Evolutionary conservation across 2,329 filamentous ascomycete species (phyloP), one percentile per base, ranked within the genome.

Genomic region (Claviceps spartinae): DNA sequence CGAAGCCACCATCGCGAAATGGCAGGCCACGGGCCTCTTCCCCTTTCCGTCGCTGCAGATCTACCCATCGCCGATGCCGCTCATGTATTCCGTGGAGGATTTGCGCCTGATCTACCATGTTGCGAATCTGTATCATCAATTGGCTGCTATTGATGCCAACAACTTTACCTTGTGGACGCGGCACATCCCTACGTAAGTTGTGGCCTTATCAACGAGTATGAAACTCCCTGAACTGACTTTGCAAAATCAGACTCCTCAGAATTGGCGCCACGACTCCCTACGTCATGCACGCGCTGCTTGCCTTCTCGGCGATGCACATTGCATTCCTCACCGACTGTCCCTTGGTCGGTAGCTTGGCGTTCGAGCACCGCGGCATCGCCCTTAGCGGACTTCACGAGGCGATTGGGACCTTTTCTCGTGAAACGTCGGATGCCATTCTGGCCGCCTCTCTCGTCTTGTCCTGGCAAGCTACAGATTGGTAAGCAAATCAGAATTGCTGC

Each of bases 391-490:
- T 97, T 47, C 88, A 95, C 62, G 85, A 90, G 62, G 88, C 89
- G 30, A 90, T 97, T 59, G 81, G 83, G 45, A 77, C 78, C 20
- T 96, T 97, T 68, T 94, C 86, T 2, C 82, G 82, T 60, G 82
- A 85, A 50, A 95, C 89, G 55, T 91, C 88, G 2, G 91, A 98
- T 69, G 89, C 90, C 44, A 84, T 96, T 56, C 77, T 98, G 51
- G 91, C 90, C 26, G 88, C 90, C 36, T 96, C 91, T 26, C 81
- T 96, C 45, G 79, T 97, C 47, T 77, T 98, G 48, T 94, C 90
- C 40, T 97, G 93, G 90, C 91, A 97, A 72, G 87, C 88, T 52
- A 93, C 85, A 54, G 91, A 97, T 72, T 97, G 90, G 91, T 94
- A 77, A 75, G 83, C 52, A 26, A 48, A 38, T 37, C 16, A 16